phyloP scores from a whole-genome alignment of 2,329 filamentous ascomycete genomes.

The Pyrenophora tritici-repentis region DNA sequence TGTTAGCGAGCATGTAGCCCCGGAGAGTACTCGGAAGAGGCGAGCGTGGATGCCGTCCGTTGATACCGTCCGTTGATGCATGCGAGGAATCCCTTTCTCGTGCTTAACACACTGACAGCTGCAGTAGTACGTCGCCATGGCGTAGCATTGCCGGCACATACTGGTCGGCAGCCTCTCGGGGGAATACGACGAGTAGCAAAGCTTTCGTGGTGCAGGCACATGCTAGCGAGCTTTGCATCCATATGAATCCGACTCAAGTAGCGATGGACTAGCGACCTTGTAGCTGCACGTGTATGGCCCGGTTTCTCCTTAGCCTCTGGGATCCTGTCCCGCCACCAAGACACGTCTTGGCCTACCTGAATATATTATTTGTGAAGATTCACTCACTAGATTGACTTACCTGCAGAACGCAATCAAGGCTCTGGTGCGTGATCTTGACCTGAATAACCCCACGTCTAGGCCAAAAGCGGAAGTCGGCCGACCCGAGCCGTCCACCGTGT shows the following conservation, averaged over 20 bases:
- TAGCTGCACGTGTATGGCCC: no score
- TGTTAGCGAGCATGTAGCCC: background rate
- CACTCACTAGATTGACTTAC: no score
- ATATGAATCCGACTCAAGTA: background rate
- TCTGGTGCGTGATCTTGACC: background rate
- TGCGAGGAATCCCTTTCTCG: no score
- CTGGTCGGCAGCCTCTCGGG: no score
- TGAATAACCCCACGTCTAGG: background rate
- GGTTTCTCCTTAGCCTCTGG: no score
- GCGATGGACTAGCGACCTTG: background rate
- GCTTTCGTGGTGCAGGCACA: background rate
- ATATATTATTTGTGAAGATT: no score
- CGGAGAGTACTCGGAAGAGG: background rate
- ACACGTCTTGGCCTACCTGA: no score
- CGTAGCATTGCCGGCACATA: no score
- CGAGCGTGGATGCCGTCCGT: background rate
- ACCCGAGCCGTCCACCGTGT: constrained; percentile 13
- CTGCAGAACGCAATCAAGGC: background rate
- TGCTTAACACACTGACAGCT: no score
- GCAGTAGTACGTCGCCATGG: no score
- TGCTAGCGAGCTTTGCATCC: background rate
- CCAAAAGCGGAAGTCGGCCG: constrained; percentile 10
- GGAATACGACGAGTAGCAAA: background rate
- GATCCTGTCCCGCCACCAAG: no score
- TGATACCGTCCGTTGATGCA: background rate